Evolutionary conservation across 768 basidiomycete species (phyloP).

Genomic region (Termitomyces sp.): DNA sequence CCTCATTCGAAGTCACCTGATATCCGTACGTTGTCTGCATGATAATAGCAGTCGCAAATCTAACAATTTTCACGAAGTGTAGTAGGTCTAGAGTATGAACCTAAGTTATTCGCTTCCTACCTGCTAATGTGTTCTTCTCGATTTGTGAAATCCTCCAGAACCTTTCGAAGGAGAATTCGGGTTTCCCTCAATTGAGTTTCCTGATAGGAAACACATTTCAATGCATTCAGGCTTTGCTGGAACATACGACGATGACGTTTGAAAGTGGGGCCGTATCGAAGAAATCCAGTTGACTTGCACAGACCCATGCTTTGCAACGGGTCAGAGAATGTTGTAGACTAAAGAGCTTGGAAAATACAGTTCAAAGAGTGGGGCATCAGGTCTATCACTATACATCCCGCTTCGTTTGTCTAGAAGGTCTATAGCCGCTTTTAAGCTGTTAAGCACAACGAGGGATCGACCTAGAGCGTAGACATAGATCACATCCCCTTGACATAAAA

Average conservation of each 20-base stretch:
- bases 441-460: constrained; percentile 11
- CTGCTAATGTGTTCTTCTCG: constrained; percentile 22
- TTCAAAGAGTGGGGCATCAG: constrained; percentile 11
- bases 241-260: constrained; percentile 12
- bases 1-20: constrained; percentile 4
- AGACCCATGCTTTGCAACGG: constrained; percentile 12
- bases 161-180: constrained; percentile 19
- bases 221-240: constrained; percentile 11
- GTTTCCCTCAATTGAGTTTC: constrained; percentile 23
- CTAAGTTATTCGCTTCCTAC: constrained; percentile 12
- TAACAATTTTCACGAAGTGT: neutral
- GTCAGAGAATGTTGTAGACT: neutral
- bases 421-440: constrained; percentile 9
- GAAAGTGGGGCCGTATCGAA: constrained; percentile 14
- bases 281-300: constrained; percentile 4
- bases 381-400: constrained; percentile 13
- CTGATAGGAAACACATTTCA: constrained; percentile 14
- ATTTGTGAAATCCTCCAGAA: constrained; percentile 20
- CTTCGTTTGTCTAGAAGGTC: constrained; percentile 13
- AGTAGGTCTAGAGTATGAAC: no score
- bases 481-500: constrained; percentile 7
- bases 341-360: constrained; percentile 8
- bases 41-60: constrained; percentile 15
- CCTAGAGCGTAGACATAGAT: constrained; percentile 9
- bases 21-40: constrained; percentile 16